Evolutionary conservation across 805 yeast species (phyloP).

Genomic region (Maudiozyma turicensis): DNA sequence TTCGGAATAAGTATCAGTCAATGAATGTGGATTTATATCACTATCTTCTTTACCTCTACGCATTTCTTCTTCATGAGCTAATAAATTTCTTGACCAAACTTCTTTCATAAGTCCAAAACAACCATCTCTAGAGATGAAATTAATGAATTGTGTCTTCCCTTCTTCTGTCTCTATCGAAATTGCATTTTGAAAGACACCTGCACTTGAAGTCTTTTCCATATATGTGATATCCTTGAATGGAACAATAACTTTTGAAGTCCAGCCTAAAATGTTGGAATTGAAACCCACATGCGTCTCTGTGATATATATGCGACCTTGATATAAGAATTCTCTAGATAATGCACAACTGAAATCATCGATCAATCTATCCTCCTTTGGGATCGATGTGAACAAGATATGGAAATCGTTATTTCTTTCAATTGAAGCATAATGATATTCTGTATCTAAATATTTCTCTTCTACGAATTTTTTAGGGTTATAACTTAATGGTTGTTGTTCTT

Average conservation of each 20-base stretch:
- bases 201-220: conserved; percentile 71
- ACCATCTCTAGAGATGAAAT: conserved; percentile 74
- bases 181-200: conserved; percentile 87
- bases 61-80: conserved; percentile 6
- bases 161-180: conserved; percentile 57
- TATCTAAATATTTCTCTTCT: conserved; percentile 48
- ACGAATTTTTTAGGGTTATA: conserved; percentile 38
- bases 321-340: conserved; percentile 69
- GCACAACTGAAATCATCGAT: conserved; percentile 86
- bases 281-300: conserved; percentile 75
- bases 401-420: conserved; percentile 61
- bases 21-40: neutral
- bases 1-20: conserved; percentile 2
- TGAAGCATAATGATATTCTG: conserved; percentile 56
- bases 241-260: conserved; percentile 76
- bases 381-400: conserved; percentile 60
- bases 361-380: conserved; percentile 61
- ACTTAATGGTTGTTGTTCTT: neutral
- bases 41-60: neutral
- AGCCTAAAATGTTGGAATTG: conserved; percentile 71
- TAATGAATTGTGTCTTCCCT: conserved; percentile 72
- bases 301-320: conserved; percentile 82
- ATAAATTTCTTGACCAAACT: conserved; percentile 47
- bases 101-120: conserved; percentile 61
- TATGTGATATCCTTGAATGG: conserved; percentile 56